phyloP scores from a whole-genome alignment of 2,329 filamentous ascomycete species.

The Dactylonectria estremocensis region DNA sequence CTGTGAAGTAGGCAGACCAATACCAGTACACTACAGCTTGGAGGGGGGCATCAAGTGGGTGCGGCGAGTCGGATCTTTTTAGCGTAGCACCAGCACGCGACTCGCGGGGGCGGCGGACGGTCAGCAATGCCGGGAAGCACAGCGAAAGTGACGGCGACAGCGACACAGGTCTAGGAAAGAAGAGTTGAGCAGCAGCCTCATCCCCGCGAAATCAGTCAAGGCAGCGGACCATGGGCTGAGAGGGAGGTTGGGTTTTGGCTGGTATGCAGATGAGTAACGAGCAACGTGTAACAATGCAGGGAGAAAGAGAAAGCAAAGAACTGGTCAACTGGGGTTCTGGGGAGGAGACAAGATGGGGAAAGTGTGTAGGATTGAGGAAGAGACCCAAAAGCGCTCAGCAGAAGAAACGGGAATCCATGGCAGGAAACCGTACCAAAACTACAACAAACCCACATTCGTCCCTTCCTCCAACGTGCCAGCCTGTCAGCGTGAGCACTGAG shows the following conservation, averaged over 20 bases:
- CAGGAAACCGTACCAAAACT: not conserved
- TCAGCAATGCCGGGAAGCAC: conserved; percentile 21
- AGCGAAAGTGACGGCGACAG: conserved; percentile 19
- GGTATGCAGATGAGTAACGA: not conserved
- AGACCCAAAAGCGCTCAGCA: conserved; percentile 15
- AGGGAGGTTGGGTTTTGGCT: not conserved
- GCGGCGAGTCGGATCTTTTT: conserved; percentile 13
- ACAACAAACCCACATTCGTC: conserved; percentile 18
- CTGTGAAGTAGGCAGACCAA: conserved; percentile 8
- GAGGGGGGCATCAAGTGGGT: conserved; percentile 9
- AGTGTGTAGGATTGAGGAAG: conserved; percentile 22
- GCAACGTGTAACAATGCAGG: not conserved
- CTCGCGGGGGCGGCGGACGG: conserved; percentile 23
- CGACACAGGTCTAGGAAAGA: conserved; percentile 28
- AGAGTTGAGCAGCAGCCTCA: conserved; percentile 23
- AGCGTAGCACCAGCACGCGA: conserved; percentile 19
- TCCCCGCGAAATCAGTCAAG: conserved; percentile 24
- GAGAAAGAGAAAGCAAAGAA: not conserved
- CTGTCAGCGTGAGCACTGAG: conserved; percentile 13
- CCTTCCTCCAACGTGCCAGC: conserved; percentile 19
- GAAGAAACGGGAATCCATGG: not conserved
- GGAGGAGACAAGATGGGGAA: conserved; percentile 21
- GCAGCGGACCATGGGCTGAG: conserved; percentile 9
- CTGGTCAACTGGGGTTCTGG: not conserved
- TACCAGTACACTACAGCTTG: conserved; percentile 12